Evolutionary conservation across 2,329 filamentous ascomycete species (phyloP), one percentile per base, ranked within the genome.

Genomic region (Aspergillus versicolor): DNA sequence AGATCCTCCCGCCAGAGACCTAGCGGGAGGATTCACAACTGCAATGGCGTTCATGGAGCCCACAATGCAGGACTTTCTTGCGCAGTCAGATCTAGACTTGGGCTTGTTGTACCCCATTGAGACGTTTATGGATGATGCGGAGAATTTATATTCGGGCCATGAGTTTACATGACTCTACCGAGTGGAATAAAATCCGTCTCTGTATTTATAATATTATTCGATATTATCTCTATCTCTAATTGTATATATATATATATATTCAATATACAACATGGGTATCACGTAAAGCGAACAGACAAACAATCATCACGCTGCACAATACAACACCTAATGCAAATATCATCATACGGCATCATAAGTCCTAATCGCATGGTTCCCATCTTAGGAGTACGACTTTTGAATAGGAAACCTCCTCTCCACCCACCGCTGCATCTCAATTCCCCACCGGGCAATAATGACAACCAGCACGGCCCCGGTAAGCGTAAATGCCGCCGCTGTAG

Each of bases 51-150:
- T 75, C 47, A 58, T 73, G 41, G 70, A 75, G 49, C 72, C 72
- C 21, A 74, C 71, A 7, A 73, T 75, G 72, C 71, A 75, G 54
- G 70, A 74, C 46, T 75, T 74, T 17, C 60, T 75, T 2, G 71
- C 72, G 17, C 72, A 74, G 61, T 72, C 71, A 4, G 70, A 75
- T 62, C 66, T 75, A 17, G 72, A 74, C 57, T 46, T 74, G 34
- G 70, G 71, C 2, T 56, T 71, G 50, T 54, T 72, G 55, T 69
- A 73, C 57, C 69, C 71, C 7, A 69, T 73, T 37, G 72, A 73
- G 62, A 67, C 67, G 3, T 72, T 71, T 52, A 64, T 73, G 55
- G 70, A 64, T 45, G 71, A 74, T 44, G 69, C 71, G 54, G 57
- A 53, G 32, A 52, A 47, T 56, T 27, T 59, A 44, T 59, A 57